Percentiles rank a stretch among this genome's conserved stretches.
Evolutionary conservation across 2,329 filamentous ascomycete species (phyloP).

Genomic region (Arthrobotrys entomopaga): DNA sequence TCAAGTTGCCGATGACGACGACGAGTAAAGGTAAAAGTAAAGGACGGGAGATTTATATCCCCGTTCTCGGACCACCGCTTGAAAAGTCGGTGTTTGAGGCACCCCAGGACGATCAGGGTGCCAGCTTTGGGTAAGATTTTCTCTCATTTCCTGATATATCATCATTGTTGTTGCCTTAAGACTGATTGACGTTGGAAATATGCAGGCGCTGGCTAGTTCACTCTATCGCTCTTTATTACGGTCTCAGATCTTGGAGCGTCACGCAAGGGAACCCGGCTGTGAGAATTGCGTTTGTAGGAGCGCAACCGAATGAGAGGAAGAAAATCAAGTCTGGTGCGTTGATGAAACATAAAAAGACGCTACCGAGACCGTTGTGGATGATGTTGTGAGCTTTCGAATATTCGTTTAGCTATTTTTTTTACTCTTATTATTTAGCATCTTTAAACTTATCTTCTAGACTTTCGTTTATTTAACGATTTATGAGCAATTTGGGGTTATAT

Average conservation of each 20-base stretch:
- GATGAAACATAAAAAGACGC: conserved; percentile 27
- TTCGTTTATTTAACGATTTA: not conserved
- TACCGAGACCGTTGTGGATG: conserved; percentile 51
- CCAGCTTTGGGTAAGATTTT: conserved; percentile 79
- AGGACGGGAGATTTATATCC: conserved; percentile 64
- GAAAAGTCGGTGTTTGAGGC: conserved; percentile 84
- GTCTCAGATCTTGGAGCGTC: conserved; percentile 82
- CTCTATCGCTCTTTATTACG: conserved; percentile 91
- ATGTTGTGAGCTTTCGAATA: conserved; percentile 35
- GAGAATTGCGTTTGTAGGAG: conserved; percentile 83
- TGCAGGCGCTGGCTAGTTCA: conserved; percentile 88
- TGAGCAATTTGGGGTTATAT: not conserved
- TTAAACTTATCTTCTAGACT: conserved; percentile 8
- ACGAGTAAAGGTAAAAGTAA: conserved; percentile 68
- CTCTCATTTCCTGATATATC: conserved; percentile 25
- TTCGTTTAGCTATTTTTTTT: no score
- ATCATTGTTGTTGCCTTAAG: not conserved
- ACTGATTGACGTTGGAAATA: conserved; percentile 20
- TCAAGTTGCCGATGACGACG: conserved; percentile 62
- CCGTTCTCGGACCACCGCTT: conserved; percentile 65
- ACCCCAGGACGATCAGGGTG: conserved; percentile 76
- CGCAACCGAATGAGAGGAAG: conserved; percentile 40
- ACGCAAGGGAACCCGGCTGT: conserved; percentile 76
- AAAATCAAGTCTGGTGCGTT: conserved; percentile 32
- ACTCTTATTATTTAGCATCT: not conserved